Conservation (phyloP, 306 rosid species). For the Trichosanthes truncata region DNA sequence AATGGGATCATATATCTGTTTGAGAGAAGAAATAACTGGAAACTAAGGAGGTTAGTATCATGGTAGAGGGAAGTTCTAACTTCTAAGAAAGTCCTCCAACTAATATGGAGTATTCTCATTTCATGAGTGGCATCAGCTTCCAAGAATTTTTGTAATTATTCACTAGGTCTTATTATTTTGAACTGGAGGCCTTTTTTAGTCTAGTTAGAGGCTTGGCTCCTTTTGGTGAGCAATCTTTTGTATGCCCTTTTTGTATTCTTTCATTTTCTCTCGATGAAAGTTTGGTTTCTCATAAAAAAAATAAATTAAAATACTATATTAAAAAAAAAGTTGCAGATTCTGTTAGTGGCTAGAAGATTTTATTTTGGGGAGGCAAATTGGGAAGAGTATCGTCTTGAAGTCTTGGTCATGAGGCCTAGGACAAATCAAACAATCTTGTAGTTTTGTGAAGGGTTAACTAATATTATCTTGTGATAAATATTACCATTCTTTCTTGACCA, state of each 20-base stretch:
- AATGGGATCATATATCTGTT: not conserved
- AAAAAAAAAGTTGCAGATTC: not conserved
- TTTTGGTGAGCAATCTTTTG: too few species aligned
- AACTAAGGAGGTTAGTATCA: not conserved
- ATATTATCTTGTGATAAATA: not conserved
- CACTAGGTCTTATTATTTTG: too few species aligned
- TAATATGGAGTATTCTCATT: not conserved
- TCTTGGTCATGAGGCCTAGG: not conserved
- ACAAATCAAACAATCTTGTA: not conserved
- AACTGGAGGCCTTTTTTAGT: too few species aligned
- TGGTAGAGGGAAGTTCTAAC: not conserved
- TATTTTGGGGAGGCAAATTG: not conserved
- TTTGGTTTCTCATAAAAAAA: not conserved
- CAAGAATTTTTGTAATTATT: not conserved
- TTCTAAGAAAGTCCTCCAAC: not conserved
- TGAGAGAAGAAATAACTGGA: not conserved
- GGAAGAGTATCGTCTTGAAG: not conserved
- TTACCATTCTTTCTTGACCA: not conserved
- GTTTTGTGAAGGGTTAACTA: not conserved
- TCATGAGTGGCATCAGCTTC: not conserved
- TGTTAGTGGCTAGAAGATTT: not conserved
- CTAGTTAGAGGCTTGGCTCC: too few species aligned
- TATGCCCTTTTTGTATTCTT: too few species aligned
- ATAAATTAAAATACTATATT: too few species aligned
- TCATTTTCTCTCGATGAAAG: too few species aligned